Base-by-base conservation (phyloP, 1,284 basidiomycete species). In the Mixia osmundae region DNA sequence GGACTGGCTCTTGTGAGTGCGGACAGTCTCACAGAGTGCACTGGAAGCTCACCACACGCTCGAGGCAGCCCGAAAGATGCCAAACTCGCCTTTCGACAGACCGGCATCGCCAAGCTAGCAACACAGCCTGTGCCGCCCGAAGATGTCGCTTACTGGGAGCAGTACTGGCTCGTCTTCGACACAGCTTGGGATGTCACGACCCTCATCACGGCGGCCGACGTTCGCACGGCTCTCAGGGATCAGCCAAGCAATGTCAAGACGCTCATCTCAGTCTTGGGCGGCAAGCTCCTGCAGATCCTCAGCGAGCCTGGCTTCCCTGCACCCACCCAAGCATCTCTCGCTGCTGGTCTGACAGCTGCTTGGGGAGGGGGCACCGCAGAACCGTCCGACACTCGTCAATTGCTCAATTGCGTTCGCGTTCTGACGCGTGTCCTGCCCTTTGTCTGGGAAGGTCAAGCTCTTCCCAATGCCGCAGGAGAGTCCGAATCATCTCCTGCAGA, bases 381-480 rank as follows among this genome's bases (percentile, higher is more conserved):
- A 16, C 19, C 16, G 53, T 53, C 43, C 48, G 58, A 75, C 6
- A 77, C 76, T 0, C 74, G 73, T 46, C 75, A 89, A 52, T 77
- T 72, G 2, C 63, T 91, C 27, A 91, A 87, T 50, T 83, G 80
- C 51, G 53, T 89, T 19, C 67, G 85, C 21, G 68, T 91, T 5
- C 65, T 94, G 15, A 72, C 77, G 41, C 67, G 83, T 38, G 66
- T 89, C n/a, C 59, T 89, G 10, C 82, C 82, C 2, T 71, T 83
- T 76, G 2, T 55, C 77, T 15, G 80, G 75, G 76, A 74, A 67
- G 53, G 26, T 14, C 23, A 18, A 23, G 57, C 47, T 5, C 44
- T 47, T 3, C 39, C 40, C 9, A 30, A 27, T 25, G 40, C 41
- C 8, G 54, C 62, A 23, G 55, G 58, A 25, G 50, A 51, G n/a